phyloP scores from a whole-genome alignment of 441 rosid species.

The Euphorbia corollata region DNA sequence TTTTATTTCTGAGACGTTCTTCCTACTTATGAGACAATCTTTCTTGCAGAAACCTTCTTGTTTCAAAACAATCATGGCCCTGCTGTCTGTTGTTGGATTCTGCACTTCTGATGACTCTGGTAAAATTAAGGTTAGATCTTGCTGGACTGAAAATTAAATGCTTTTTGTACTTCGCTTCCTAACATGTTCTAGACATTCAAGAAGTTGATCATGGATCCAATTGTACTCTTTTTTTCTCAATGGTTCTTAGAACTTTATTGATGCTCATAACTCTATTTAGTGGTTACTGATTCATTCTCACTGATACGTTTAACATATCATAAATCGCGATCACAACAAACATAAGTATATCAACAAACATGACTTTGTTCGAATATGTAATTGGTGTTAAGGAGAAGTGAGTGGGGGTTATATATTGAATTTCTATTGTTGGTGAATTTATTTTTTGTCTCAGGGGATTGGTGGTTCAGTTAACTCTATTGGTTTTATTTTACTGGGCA shows the following conservation, averaged over 20 bases:
- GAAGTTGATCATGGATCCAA: not conserved
- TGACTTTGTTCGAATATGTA: not conserved
- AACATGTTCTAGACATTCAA: not conserved
- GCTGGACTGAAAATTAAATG: slow-evolving; percentile 16
- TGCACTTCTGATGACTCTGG: slow-evolving; percentile 38
- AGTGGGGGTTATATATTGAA: not conserved
- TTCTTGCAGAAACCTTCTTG: slow-evolving; percentile 49
- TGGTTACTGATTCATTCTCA: not conserved
- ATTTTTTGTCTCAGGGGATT: not conserved
- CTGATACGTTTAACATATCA: not conserved
- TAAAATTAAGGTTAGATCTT: slow-evolving; percentile 53
- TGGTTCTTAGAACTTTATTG: not conserved
- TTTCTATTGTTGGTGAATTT: not conserved
- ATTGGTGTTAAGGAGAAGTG: not conserved
- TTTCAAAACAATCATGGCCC: slow-evolving; percentile 52
- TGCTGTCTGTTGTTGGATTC: slow-evolving; percentile 63
- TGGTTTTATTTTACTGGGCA: not conserved
- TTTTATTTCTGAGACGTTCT: slow-evolving; percentile 6
- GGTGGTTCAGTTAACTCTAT: not conserved
- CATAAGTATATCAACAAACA: not conserved
- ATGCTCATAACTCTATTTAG: not conserved
- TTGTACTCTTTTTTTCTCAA: not conserved
- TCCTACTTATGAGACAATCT: slow-evolving; percentile 15
- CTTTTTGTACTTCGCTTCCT: not conserved
- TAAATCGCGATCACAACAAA: not conserved